phyloP scores from a whole-genome alignment of 148 eudicot species.

The Nepenthes gracilis region DNA sequence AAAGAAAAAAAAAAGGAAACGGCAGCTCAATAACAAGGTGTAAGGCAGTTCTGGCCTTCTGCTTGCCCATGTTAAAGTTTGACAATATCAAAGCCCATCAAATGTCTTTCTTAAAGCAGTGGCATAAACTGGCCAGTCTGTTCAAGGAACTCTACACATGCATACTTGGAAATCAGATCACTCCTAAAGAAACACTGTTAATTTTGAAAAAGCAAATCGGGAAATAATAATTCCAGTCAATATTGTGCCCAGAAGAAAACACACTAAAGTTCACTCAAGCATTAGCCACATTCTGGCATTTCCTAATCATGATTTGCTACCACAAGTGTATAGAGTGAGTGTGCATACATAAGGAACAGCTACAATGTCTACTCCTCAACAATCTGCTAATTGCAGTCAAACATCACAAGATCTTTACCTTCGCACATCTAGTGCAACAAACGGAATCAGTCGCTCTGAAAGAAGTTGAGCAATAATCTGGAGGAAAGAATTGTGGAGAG shows the following conservation, averaged over 20 bases:
- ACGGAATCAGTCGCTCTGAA: conserved; percentile 90
- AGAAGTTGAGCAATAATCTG: conserved; percentile 99
- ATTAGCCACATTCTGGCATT: not conserved
- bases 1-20: too few species aligned
- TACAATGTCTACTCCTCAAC: not conserved
- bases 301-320: not conserved
- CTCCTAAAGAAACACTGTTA: too few species aligned
- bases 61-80: too few species aligned
- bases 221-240: not conserved
- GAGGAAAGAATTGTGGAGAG: conserved; percentile 9
- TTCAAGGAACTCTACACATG: too few species aligned
- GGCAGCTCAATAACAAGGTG: too few species aligned
- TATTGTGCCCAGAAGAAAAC: not conserved
- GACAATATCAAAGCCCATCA: too few species aligned
- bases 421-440: conserved; percentile 99
- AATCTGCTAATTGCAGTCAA: not conserved
- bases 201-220: not conserved
- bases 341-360: not conserved
- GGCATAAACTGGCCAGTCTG: too few species aligned
- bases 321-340: not conserved
- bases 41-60: too few species aligned
- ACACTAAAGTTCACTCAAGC: not conserved
- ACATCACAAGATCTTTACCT: conserved; percentile 32
- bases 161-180: too few species aligned
- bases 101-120: too few species aligned